Percentiles rank a stretch among this genome's conserved stretches.
Conservation (phyloP, 2,329 filamentous ascomycete genomes). For the Talaromyces pinophilus region DNA sequence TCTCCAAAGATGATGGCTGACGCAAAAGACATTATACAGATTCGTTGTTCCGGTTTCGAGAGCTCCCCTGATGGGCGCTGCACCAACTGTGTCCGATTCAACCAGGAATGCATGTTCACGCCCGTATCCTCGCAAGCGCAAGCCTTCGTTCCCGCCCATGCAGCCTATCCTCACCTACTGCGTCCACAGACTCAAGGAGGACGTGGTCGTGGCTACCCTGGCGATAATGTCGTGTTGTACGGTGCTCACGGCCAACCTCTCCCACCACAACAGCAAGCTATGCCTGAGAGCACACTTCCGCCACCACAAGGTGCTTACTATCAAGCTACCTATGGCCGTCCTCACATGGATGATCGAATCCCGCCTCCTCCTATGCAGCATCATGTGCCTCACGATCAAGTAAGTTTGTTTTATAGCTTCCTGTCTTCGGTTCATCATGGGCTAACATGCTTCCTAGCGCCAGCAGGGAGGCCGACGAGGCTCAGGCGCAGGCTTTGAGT, state of each 20-base stretch:
- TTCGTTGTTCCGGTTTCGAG: constrained; percentile 75
- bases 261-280: constrained; percentile 47
- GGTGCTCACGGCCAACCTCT: constrained; percentile 54
- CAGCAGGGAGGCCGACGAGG: constrained; percentile 44
- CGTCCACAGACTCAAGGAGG: constrained; percentile 42
- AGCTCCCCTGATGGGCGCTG: constrained; percentile 70
- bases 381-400: constrained; percentile 48
- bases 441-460: constrained; percentile 18
- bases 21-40: constrained; percentile 50
- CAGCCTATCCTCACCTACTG: constrained; percentile 59
- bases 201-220: constrained; percentile 38
- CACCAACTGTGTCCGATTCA: constrained; percentile 71
- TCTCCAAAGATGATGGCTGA: background rate
- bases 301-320: constrained; percentile 45
- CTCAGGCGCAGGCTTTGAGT: constrained; percentile 48
- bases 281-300: constrained; percentile 40
- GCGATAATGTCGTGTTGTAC: constrained; percentile 47
- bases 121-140: constrained; percentile 73
- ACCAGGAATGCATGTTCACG: constrained; percentile 76
- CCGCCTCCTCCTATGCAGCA: constrained; percentile 41
- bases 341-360: constrained; percentile 32
- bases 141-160: constrained; percentile 72
- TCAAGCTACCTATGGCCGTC: constrained; percentile 37
- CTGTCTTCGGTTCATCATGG: background rate
- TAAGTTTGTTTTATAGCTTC: constrained; percentile 41